Evolutionary conservation across 345 rosid genomes (phyloP), one percentile per base, ranked within the genome.

Genomic region (Bruguiera gymnorhiza): DNA sequence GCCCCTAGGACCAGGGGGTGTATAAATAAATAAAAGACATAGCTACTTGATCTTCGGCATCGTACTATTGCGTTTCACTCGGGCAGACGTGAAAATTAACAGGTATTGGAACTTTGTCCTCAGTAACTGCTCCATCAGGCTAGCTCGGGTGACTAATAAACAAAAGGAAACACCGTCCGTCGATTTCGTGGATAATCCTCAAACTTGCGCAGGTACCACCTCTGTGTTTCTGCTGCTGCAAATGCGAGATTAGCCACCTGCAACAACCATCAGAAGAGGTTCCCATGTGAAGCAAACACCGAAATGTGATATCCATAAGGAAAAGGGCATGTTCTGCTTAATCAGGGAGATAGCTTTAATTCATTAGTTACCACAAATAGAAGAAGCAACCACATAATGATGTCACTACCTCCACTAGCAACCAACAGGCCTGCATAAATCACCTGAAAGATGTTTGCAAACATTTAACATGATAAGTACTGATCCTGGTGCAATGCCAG

Each of bases 221-320:
- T 76, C 54, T 86, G 96, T 20, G 98, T 88, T 77, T 93, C 94
- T 62, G 81, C 81, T 39, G 94, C 97, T 1, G 86, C 91, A 26
- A 82, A 59, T 32, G 66, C 73, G 66, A 89, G 83, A 83, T 91
- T 93, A 5, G 78, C 85, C 65, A 85, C 97, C 97, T 91, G 86
- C 66, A 65, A 66, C 43, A 18, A 76, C 39, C 43, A 56, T 23
- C n/a, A 75, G 59, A 46, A 32, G 29, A 30, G 34, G 36, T 21
- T 65, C 64, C 36, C 19, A 30, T 11, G 43, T 37, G 20, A 63
- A 27, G 66, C 15, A 48, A 18, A 8, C 3, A 4, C 5, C 15
- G 34, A 31, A 9, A 65, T 29, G 3, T 50, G 31, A 24, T 20
- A 13, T 24, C 37, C 24, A 6, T 8, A 6, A 52, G 9, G 54